A percentile compares a stretch with the other conserved stretches of the same genome.
Evolutionary conservation across 2,329 filamentous ascomycete species (phyloP).

Genomic region (Metarhizium sp.): DNA sequence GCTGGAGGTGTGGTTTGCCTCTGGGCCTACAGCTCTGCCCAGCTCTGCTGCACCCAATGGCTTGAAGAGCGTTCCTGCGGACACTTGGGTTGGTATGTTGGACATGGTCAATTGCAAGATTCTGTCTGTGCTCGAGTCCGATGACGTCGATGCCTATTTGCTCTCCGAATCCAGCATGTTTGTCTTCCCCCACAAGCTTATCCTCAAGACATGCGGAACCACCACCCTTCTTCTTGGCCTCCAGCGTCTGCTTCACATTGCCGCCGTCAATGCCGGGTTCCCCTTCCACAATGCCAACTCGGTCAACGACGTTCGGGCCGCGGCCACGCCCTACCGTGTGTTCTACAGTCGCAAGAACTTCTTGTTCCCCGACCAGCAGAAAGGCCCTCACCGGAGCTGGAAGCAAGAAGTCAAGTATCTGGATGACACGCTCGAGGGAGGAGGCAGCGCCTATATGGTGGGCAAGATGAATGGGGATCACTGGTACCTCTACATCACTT

Average conservation of each 20-base stretch:
- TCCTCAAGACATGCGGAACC: conserved; percentile 96
- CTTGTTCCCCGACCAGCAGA: conserved; percentile 88
- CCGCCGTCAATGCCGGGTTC: conserved; percentile 80
- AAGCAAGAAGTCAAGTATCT: conserved; percentile 88
- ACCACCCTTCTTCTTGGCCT: conserved; percentile 87
- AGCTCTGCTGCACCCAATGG: conserved; percentile 62
- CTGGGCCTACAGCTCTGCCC: conserved; percentile 65
- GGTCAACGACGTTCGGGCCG: conserved; percentile 57
- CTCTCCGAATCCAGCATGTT: conserved; percentile 99
- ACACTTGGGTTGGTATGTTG: conserved; percentile 93
- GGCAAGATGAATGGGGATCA: conserved; percentile 99
- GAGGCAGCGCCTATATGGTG: conserved; percentile 98
- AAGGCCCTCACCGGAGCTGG: conserved; percentile 93
- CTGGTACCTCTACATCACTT: conserved; percentile 97
- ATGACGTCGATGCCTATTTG: conserved; percentile 91
- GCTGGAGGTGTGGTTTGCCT: conserved; percentile 95
- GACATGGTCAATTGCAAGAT: conserved; percentile 99
- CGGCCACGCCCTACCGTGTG: conserved; percentile 85
- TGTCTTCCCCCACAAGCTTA: conserved; percentile 98
- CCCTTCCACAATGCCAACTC: conserved; percentile 64
- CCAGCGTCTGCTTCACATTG: conserved; percentile 85
- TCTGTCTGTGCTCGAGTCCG: conserved; percentile 84
- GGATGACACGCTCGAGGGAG: conserved; percentile 82
- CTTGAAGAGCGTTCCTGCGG: conserved; percentile 73
- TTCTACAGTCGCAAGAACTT: conserved; percentile 99